These are phyloP conservation scores for Daldinia eschscholtzii DNA, from an alignment of 2,329 filamentous ascomycete genomes.

Conservation along the genomic window DNA sequence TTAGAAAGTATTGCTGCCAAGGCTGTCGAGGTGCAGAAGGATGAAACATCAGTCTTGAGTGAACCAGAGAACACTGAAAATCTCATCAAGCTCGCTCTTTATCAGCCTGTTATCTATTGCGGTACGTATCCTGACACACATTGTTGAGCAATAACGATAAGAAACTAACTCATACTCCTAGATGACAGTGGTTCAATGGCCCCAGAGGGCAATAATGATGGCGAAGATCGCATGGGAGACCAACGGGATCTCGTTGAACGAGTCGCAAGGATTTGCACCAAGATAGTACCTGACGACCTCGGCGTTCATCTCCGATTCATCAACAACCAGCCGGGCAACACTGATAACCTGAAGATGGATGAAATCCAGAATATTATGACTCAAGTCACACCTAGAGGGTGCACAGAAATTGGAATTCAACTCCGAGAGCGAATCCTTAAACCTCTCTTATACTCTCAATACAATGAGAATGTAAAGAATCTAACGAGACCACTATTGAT, in stretches of 20 bases:
- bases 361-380: constrained; percentile 24
- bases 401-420: constrained; percentile 35
- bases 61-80: constrained; percentile 31
- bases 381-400: constrained; percentile 25
- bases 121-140: constrained; percentile 9
- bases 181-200: constrained; percentile 39
- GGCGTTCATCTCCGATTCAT: constrained; percentile 40
- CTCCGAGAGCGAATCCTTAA: constrained; percentile 33
- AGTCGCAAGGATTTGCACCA: constrained; percentile 32
- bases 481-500: constrained; percentile 32
- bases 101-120: constrained; percentile 38
- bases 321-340: constrained; percentile 15
- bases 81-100: constrained; percentile 35
- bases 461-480: constrained; percentile 23
- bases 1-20: constrained; percentile 31
- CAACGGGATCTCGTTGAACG: constrained; percentile 31
- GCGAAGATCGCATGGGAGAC: constrained; percentile 32
- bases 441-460: constrained; percentile 31
- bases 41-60: constrained; percentile 21
- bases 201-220: constrained; percentile 10
- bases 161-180: constrained; percentile 15
- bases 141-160: too few relatives aligned
- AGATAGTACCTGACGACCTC: constrained; percentile 35
- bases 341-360: constrained; percentile 16
- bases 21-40: constrained; percentile 33